Evolutionary conservation across 2,329 filamentous ascomycete genomes (phyloP), one percentile per base, ranked within the genome.

Genomic region (Neopestalotiopsis sp.): DNA sequence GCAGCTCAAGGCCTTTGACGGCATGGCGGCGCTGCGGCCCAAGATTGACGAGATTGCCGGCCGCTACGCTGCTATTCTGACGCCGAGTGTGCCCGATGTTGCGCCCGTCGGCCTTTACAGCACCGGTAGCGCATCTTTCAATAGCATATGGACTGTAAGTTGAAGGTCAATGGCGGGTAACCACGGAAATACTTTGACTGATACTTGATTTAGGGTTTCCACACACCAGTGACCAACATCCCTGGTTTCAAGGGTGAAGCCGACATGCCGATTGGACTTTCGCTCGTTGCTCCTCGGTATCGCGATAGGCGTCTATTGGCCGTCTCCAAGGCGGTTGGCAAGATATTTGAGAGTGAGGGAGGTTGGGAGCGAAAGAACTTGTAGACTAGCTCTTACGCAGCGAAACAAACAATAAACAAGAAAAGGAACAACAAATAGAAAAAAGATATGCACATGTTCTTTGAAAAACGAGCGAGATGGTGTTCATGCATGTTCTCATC

Each of bases 181-280:
- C 56, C 40, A 30, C 12, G 5, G 10, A 34, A 14, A 62, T 70
- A 61, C 2, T 30, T 56, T 56, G 17, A 30, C 65, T 34, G 10
- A 32, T n/a, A 13, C 28, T 67, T 30, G 12, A 12, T 28, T 28
- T 14, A 83, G 80, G 81, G 80, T 12, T 77, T 92, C 14, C 90
- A 92, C 70, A 86, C 83, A 1, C 90, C 90, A 0, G 87, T 89
- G 0, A 77, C 91, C n/a, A 91, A 92, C 69, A 76, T 92, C 0
- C 89, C 89, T 0, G 90, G 89, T 0, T 91, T 92, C 71, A 77
- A 81, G 42, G 89, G 90, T 0, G 80, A 81, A 38, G 82, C 86
- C 69, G 84, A 82, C 0, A 77, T 92, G 82, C 90, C 90, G 0
- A 83, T 92, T 49, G 90, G 90, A 0, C 72, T 89, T 24, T 87